A percentile compares a stretch with the other conserved stretches of the same genome.
These are phyloP conservation scores for Alternaria gansuensis DNA, from an alignment of 2,329 filamentous ascomycete genomes.

Conservation along the genomic window DNA sequence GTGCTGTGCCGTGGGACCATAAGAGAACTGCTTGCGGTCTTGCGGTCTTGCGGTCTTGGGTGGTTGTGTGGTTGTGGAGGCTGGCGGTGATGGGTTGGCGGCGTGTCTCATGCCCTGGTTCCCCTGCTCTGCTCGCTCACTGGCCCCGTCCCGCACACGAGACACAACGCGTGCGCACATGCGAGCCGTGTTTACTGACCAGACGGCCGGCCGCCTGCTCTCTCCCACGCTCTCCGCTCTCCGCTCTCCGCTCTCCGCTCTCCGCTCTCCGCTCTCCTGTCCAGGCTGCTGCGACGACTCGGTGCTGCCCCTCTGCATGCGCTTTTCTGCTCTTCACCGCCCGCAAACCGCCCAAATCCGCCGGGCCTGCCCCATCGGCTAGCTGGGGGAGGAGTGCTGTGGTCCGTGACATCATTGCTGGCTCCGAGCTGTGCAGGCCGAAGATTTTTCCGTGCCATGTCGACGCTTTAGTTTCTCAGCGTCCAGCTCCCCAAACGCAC, in stretches of 20 bases:
- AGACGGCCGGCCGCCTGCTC: not conserved
- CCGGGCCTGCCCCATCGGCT: constrained; percentile 25
- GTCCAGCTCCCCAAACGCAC: not conserved
- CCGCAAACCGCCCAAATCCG: constrained; percentile 13
- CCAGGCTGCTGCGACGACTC: not conserved
- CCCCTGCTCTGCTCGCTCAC: constrained; percentile 29
- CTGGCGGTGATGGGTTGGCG: constrained; percentile 23
- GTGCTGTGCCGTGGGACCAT: constrained; percentile 17
- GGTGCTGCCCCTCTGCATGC: constrained; percentile 2
- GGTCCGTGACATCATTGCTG: constrained; percentile 43
- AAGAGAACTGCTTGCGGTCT: not conserved
- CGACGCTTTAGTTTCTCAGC: constrained; percentile 2
- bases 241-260: too few species aligned
- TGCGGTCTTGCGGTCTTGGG: not conserved
- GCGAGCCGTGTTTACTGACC: constrained; percentile 30
- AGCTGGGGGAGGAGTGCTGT: constrained; percentile 28
- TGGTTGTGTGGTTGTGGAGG: not conserved
- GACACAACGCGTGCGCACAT: constrained; percentile 38
- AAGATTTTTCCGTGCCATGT: constrained; percentile 23
- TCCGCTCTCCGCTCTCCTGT: too few species aligned
- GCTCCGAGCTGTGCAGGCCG: constrained; percentile 37
- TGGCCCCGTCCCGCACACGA: constrained; percentile 30
- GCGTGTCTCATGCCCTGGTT: constrained; percentile 19
- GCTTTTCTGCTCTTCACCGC: constrained; percentile 18
- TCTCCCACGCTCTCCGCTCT: not conserved